Evolutionary conservation across 768 basidiomycete genomes (phyloP).

Genomic region (Rhizopogon rudus): DNA sequence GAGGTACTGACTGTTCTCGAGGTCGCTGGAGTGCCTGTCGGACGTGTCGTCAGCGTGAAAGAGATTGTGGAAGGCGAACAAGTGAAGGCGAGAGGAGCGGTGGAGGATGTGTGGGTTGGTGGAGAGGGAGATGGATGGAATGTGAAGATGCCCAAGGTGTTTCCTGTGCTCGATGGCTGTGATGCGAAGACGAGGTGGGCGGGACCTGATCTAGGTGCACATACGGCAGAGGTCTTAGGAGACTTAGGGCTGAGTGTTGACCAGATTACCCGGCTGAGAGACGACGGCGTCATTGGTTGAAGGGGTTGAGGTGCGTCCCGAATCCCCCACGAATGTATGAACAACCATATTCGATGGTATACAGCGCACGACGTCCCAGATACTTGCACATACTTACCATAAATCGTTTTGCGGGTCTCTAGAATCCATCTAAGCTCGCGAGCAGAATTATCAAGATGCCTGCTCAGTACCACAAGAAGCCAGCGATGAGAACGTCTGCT

Average conservation of each 20-base stretch:
- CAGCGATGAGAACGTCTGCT: no score
- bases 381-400: no score
- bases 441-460: no score
- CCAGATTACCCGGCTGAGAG: constrained; percentile 34
- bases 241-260: constrained; percentile 37
- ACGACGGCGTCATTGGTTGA: constrained; percentile 35
- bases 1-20: constrained; percentile 50
- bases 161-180: constrained; percentile 57
- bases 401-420: no score
- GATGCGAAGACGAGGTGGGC: constrained; percentile 60
- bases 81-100: constrained; percentile 45
- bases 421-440: no score
- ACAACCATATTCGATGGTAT: no score
- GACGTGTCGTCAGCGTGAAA: constrained; percentile 56
- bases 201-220: constrained; percentile 61
- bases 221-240: constrained; percentile 46
- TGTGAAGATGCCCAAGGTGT: constrained; percentile 64
- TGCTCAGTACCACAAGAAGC: no score
- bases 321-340: no score
- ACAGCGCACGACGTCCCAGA: no score
- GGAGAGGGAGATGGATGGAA: constrained; percentile 43
- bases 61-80: constrained; percentile 61
- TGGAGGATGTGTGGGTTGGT: constrained; percentile 55
- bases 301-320: neutral
- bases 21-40: constrained; percentile 55